These are phyloP conservation scores for Fragilaria crotonensis DNA, from an alignment of 108 stramenopile species.

Conservation along the genomic window DNA sequence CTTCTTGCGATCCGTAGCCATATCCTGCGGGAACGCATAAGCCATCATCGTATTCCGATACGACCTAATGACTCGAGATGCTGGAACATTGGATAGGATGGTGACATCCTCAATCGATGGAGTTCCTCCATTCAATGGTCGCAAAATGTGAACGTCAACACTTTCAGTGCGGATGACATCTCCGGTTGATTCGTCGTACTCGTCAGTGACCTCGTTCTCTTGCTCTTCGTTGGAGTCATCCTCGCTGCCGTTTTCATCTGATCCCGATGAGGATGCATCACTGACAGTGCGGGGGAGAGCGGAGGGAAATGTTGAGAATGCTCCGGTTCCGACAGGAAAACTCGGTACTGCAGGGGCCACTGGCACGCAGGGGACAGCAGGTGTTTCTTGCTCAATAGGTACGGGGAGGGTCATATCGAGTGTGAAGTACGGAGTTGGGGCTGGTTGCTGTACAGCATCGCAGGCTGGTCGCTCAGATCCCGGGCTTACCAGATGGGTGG, in stretches of 20 bases:
- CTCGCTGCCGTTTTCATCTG: background rate
- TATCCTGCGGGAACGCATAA: constrained; percentile 21
- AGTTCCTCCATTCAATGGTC: constrained; percentile 16
- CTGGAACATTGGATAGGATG: constrained; percentile 25
- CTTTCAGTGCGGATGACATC: constrained; percentile 13
- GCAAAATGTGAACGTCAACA: constrained; percentile 34
- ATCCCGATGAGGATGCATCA: background rate
- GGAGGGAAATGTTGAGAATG: background rate
- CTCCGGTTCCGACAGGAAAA: background rate
- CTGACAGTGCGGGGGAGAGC: constrained; percentile 2
- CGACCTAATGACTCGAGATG: constrained; percentile 27
- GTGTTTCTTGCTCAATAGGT: background rate
- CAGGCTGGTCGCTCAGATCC: background rate
- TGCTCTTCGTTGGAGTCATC: background rate
- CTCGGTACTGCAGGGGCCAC: constrained; percentile 13
- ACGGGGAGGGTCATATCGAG: background rate
- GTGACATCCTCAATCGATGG: constrained; percentile 45
- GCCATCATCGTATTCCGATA: constrained; percentile 28
- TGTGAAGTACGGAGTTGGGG: background rate
- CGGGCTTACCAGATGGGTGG: background rate
- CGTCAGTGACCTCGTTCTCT: constrained; percentile 4
- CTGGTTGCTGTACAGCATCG: background rate
- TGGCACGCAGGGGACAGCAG: background rate
- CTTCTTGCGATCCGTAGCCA: constrained; percentile 22
- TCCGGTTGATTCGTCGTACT: background rate